Base-by-base conservation (phyloP, 306 rosid genomes). In the Mimosa pudica region DNA sequence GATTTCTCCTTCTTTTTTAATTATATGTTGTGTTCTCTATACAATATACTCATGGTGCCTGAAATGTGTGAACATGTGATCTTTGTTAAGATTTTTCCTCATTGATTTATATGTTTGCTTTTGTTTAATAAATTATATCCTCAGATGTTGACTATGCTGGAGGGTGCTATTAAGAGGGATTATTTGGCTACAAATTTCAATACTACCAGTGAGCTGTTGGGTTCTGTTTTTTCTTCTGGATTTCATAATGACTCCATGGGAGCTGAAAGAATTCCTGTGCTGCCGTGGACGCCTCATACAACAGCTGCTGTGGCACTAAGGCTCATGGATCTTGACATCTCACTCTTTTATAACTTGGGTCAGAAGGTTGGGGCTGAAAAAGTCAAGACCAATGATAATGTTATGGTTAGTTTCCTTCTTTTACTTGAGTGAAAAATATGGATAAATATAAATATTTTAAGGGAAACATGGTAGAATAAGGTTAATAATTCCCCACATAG, bases 241-340 rank as follows among this genome's bases (percentile, higher is more conserved):
- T 74, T 63, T 70, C 73, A 71, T 78, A 52, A 64, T 64, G 67
- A 75, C 82, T 79, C 76, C 71, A 36, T 67, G 32, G 45, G 47
- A 75, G 79, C 71, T 66, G 84, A 82, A 76, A 82, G 80, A 36
- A 84, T 77, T 47, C 87, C 84, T 65, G 64, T 86, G 14, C 92
- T 92, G 74, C 92, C 97, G 47, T 92, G 97, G 97, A 71, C 90
- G 73, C 93, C 97, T 13, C 83, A 13, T 64, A 92, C 95, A 66
- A 87, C 92, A 12, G 88, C 93, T 82, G 94, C 95, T 62, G 90
- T 89, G 74, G 88, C 89, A 52, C 82, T 90, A 42, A 90, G 97
- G 86, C 88, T 90, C 76, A 58, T 92, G 92, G 93, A 92, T 78
- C 92, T 90, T 7, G 93, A 92, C 77, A 54, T 83, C 5, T 89